phyloP scores from a whole-genome alignment of 192 early-diverging fungal species.

The Paraglomus brasilianum region DNA sequence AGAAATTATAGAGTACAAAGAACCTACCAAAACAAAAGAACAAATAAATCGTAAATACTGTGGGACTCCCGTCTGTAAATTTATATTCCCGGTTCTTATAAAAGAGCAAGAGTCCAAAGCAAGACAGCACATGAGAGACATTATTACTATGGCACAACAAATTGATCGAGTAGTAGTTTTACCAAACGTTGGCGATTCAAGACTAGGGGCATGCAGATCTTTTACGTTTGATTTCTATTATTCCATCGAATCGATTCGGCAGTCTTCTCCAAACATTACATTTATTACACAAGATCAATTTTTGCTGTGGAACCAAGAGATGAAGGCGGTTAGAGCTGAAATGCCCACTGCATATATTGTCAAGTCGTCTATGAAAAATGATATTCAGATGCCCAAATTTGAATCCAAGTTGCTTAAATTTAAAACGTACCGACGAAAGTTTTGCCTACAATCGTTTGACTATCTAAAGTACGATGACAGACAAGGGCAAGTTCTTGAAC shows the following conservation, averaged over 20 bases:
- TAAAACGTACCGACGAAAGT: too few species aligned
- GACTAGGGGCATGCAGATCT: background rate
- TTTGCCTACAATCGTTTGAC: too few species aligned
- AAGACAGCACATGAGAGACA: background rate
- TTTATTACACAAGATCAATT: background rate
- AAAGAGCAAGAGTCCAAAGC: slow-evolving; percentile 31
- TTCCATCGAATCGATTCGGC: background rate
- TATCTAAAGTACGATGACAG: too few species aligned
- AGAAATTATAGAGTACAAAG: too few species aligned
- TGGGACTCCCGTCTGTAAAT: background rate
- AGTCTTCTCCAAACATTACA: background rate
- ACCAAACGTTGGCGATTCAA: slow-evolving; percentile 2
- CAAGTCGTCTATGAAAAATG: too few species aligned
- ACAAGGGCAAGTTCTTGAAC: too few species aligned
- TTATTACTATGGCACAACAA: background rate
- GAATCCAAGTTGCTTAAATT: too few species aligned
- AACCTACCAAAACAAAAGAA: background rate
- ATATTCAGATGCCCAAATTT: too few species aligned
- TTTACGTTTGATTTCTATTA: slow-evolving; percentile 28
- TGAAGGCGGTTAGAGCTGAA: background rate
- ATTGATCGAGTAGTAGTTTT: slow-evolving; percentile 6
- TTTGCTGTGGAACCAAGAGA: background rate
- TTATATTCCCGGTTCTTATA: slow-evolving; percentile 16
- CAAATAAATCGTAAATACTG: slow-evolving; percentile 9
- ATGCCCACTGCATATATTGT: too few species aligned